phyloP scores from a whole-genome alignment of 163 green algal genomes.

The Chlamydomonas reinhardtii region DNA sequence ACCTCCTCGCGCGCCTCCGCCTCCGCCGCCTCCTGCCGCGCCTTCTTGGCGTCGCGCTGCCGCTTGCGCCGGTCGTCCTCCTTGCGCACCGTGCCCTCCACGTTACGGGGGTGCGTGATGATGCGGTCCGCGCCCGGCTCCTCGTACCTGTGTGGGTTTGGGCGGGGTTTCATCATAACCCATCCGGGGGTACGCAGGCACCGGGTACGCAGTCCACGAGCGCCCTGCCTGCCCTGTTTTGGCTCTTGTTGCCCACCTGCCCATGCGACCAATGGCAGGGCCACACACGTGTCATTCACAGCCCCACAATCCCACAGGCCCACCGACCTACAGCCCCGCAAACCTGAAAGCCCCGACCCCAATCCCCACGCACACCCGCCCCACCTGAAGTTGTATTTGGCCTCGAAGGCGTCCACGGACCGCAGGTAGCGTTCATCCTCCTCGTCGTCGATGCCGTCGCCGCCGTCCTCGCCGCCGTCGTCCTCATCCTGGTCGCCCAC shows the following conservation, averaged over 20 bases:
- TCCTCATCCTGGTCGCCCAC: slow-evolving; percentile 46
- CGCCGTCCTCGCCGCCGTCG: slow-evolving; percentile 1
- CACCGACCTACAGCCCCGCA: too few relatives aligned
- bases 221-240: too few relatives aligned
- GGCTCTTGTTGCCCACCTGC: too few relatives aligned
- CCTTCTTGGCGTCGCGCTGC: slow-evolving; percentile 64
- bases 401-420: slow-evolving; percentile 89
- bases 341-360: too few relatives aligned
- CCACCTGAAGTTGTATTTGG: slow-evolving; percentile 94
- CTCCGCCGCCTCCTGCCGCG: slow-evolving; percentile 71
- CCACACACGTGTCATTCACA: too few relatives aligned
- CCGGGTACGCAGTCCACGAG: too few relatives aligned
- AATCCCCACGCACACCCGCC: too few relatives aligned
- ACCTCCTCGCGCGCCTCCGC: slow-evolving; percentile 71
- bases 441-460: slow-evolving; percentile 61
- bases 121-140: slow-evolving; percentile 82
- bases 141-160: slow-evolving; percentile 79
- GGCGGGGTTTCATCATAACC: too few relatives aligned
- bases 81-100: slow-evolving; percentile 79
- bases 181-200: too few relatives aligned
- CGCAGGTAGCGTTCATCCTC: slow-evolving; percentile 89
- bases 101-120: slow-evolving; percentile 79
- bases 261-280: too few relatives aligned
- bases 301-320: too few relatives aligned
- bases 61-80: slow-evolving; percentile 80